Conservation (phyloP, 2,329 filamentous ascomycete species). For the Daldinia sp. region DNA sequence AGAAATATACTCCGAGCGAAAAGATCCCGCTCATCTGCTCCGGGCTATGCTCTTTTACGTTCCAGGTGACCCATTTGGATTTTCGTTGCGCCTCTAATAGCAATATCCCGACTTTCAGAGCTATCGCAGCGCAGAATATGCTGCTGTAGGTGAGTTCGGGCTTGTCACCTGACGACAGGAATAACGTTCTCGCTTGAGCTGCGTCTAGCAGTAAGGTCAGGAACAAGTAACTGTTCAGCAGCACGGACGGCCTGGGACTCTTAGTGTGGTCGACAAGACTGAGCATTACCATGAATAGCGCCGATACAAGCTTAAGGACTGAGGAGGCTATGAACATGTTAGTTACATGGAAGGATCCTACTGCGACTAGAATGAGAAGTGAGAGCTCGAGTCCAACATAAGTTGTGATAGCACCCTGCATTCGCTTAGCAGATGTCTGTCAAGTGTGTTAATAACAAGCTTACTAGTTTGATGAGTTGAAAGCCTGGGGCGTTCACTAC, state of each 20-base stretch:
- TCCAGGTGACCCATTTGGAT: constrained; percentile 32
- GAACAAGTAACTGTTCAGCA: background rate
- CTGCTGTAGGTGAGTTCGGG: background rate
- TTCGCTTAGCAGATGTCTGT: background rate
- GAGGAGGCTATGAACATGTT: constrained; percentile 1
- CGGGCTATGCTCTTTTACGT: constrained; percentile 40
- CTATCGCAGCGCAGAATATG: background rate
- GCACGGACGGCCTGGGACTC: background rate
- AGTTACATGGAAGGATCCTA: background rate
- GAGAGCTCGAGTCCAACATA: background rate
- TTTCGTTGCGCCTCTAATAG: constrained; percentile 31
- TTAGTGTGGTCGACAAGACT: background rate
- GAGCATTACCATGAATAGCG: background rate
- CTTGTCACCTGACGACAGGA: background rate
- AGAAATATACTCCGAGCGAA: constrained; percentile 50
- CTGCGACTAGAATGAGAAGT: background rate
- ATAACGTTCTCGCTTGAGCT: background rate
- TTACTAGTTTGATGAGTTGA: background rate
- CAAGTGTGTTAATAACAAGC: background rate
- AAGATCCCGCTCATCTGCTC: constrained; percentile 52
- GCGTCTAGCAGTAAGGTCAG: background rate
- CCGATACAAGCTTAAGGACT: background rate
- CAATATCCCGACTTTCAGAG: constrained; percentile 1
- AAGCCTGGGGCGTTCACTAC: background rate
- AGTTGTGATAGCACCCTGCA: background rate